Conservation (phyloP, 2,329 filamentous ascomycete genomes). For the Chaetomium strumarium region DNA sequence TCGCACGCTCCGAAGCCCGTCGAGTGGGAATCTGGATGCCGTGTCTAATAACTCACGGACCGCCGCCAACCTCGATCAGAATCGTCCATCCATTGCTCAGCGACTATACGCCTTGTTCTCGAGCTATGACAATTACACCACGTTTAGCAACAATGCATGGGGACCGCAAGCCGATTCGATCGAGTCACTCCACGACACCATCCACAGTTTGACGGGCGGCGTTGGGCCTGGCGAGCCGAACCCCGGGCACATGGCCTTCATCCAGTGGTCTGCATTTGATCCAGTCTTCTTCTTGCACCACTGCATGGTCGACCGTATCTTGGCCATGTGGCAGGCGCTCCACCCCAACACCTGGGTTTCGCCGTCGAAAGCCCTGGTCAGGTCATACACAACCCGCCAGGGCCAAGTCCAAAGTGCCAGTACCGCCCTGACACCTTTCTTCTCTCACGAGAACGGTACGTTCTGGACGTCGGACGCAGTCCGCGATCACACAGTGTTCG, state of each 20-base stretch:
- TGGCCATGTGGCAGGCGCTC: conserved; percentile 71
- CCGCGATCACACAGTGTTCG: conserved; percentile 55
- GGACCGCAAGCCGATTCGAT: conserved; percentile 56
- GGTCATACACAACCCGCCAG: conserved; percentile 54
- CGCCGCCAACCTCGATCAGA: conserved; percentile 45
- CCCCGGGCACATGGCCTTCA: conserved; percentile 54
- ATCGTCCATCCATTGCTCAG: conserved; percentile 50
- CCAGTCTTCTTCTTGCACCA: conserved; percentile 77
- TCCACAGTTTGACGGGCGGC: conserved; percentile 54
- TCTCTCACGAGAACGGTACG: conserved; percentile 46
- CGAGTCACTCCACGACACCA: conserved; percentile 57
- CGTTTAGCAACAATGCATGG: conserved; percentile 65
- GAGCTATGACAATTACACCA: conserved; percentile 60
- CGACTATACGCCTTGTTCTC: conserved; percentile 63
- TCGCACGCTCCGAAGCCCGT: conserved; percentile 54
- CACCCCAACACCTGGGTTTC: conserved; percentile 63
- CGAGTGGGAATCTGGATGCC: conserved; percentile 35
- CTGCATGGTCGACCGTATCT: conserved; percentile 65
- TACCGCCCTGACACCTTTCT: conserved; percentile 63
- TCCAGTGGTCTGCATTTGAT: conserved; percentile 68
- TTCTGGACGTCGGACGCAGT: conserved; percentile 64
- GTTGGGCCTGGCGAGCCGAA: conserved; percentile 14
- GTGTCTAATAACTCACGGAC: conserved; percentile 56
- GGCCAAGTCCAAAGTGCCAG: conserved; percentile 49
- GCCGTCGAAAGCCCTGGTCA: conserved; percentile 47